Evolutionary conservation across 495 filamentous ascomycete species (phyloP), one percentile per base, ranked within the genome.

Genomic region (Rhypophila decipiens): DNA sequence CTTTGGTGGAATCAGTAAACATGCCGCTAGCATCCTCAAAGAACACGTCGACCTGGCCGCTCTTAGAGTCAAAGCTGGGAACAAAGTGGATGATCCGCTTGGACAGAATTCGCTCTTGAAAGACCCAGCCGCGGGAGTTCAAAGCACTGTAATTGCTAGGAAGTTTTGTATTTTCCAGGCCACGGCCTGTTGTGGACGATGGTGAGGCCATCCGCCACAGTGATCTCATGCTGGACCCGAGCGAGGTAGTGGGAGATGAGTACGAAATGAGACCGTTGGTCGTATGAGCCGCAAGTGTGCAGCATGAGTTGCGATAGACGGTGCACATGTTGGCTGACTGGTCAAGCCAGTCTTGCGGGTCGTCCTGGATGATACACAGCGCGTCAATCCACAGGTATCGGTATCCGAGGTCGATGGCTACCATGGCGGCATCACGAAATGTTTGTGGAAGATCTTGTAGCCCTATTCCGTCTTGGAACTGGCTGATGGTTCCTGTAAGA

Each of bases 301-400:
- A 39, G 3, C 13, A 13, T 8, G 36, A 13, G 36, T 39, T 39
- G 1, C 12, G 36, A 18, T 39, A 39, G 36, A 39, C 12, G 36
- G 36, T 15, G 2, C 13, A 13, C 36, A 39, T 39, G 36, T 18
- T 13, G 15, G 9, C 13, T 2, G 36, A 39, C 17, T 39, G n/a
- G 36, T 18, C n/a, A 8, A 13, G 12, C 36, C 36, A 39, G 36
- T 39, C 36, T 1, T 39, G 13, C 13, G 10, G 2, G 36, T 39
- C 36, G 17, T 66, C 49, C 49, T 66, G 63, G 8, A 64, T 13
- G 36, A 66, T 63, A 43, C 63, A 64, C 17, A 66, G 42, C 17
- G 56, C 42, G 47, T 66, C 63, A 19, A 65, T 53, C 63, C 63
- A 66, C 3, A 66, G 27, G 41, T 58, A 63, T 10, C 23, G 39